Evolutionary conservation across 1,139 yeast species (phyloP), one percentile per base, ranked within the genome.

Genomic region (Kurtzmaniella quercitrusa): DNA sequence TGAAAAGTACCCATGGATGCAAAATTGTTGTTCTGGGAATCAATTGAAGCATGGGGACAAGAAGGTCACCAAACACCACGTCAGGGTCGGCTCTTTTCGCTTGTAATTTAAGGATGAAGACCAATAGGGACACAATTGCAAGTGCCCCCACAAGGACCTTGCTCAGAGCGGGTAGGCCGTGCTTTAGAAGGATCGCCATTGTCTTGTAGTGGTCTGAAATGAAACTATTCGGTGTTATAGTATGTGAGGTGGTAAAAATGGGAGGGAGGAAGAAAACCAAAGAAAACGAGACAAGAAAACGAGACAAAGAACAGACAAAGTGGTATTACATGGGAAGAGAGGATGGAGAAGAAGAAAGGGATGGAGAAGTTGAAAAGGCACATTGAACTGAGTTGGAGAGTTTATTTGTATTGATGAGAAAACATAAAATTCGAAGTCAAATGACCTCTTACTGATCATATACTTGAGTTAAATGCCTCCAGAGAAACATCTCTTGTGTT

Each of bases 1-100:
- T 77, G 29, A 81, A 55, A n/a, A 88, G 53, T 1, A 87, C 87
- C 91, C 95, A 85, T 4, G 96, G 95, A 49, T 79, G 75, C 46
- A 65, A 65, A 3, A 83, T 57, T 0, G 86, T 75, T 43, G 73
- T 67, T 18, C 74, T 66, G 3, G 96, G 96, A 5, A 88, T 77
- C 59, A 88, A 67, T 59, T 87, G 91, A 44, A 89, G 56, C 44
- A 74, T 70, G 1, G 95, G 88, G 2, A 82, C 74, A 27, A 65
- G 58, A 39, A 82, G 68, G 42, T 70, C 68, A 42, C 64, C 65
- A 46, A 72, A 66, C 25, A 42, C 46, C 4, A 54, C 14, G 15
- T 29, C 37, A 73, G 61, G n/a, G 81, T 76, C 71, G 53, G 61
- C 47, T 63, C 78, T 46, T 62, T 59, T 58, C 60, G 72, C 48